Conservation (phyloP, 2,329 filamentous ascomycete genomes). For the Geosmithia morbida region DNA sequence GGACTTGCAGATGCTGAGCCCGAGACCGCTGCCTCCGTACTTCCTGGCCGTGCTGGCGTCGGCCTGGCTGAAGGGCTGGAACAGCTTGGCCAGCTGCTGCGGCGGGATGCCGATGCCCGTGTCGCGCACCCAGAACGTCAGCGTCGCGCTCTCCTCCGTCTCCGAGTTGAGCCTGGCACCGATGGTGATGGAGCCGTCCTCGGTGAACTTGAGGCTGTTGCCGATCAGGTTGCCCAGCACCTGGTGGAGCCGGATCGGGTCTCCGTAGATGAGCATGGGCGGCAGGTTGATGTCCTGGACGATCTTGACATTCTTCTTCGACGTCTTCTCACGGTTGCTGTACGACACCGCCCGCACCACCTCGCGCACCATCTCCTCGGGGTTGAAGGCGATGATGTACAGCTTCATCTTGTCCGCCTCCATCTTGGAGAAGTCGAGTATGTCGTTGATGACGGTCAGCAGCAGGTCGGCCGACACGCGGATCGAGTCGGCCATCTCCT, state of each 20-base stretch:
- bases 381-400: conserved; percentile 55
- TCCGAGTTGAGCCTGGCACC: conserved; percentile 60
- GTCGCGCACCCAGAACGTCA: conserved; percentile 78
- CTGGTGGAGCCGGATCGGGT: conserved; percentile 52
- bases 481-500: conserved; percentile 79
- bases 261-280: conserved; percentile 56
- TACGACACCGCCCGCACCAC: conserved; percentile 53
- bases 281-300: conserved; percentile 59
- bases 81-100: conserved; percentile 70
- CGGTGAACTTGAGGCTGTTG: conserved; percentile 91
- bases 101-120: conserved; percentile 84
- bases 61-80: conserved; percentile 85
- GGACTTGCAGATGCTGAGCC: conserved; percentile 87
- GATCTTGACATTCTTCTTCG: conserved; percentile 47
- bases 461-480: conserved; percentile 75
- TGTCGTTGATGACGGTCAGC: conserved; percentile 90
- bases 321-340: conserved; percentile 48
- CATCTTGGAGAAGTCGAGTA: conserved; percentile 89
- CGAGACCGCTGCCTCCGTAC: conserved; percentile 83
- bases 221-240: conserved; percentile 72
- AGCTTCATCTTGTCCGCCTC: conserved; percentile 80
- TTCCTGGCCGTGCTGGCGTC: conserved; percentile 82
- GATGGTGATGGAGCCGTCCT: conserved; percentile 74
- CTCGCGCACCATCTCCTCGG: conserved; percentile 51
- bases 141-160: conserved; percentile 51